Evolutionary conservation across 192 early-diverging fungal genomes (phyloP).

Genomic region (Entomortierella parvispora): DNA sequence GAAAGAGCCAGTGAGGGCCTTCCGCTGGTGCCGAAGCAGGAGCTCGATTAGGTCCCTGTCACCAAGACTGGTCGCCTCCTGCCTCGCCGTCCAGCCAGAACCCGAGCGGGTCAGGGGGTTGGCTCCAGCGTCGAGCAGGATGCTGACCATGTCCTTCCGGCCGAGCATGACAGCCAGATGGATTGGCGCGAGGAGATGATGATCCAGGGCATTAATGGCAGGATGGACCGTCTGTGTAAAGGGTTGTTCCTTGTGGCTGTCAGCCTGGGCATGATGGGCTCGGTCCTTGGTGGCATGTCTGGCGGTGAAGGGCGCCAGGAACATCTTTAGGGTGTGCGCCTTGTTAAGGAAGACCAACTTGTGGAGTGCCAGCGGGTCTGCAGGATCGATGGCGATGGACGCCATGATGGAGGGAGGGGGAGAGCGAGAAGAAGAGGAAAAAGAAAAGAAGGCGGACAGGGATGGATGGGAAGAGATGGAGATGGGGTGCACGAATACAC

Average conservation of each 20-base stretch:
- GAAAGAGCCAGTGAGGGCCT: conserved; percentile 42
- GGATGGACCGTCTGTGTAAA: conserved; percentile 12
- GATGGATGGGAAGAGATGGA: not conserved
- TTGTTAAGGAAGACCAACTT: conserved; percentile 47
- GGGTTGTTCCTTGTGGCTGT: not conserved
- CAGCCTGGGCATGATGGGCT: not conserved
- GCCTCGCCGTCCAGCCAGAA: conserved; percentile 41
- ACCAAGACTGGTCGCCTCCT: conserved; percentile 39
- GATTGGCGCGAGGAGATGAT: conserved; percentile 34
- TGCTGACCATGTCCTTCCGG: conserved; percentile 29
- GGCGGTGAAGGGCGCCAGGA: conserved; percentile 21
- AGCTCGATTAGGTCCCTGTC: conserved; percentile 45
- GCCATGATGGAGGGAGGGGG: conserved; percentile 3
- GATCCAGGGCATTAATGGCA: conserved; percentile 36
- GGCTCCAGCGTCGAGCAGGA: conserved; percentile 38
- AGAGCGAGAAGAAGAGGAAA: not conserved
- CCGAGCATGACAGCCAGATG: conserved; percentile 51
- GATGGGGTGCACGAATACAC: no score
- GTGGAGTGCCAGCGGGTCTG: conserved; percentile 37
- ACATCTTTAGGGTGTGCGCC: conserved; percentile 39
- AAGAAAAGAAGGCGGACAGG: not conserved
- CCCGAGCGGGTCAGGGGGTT: conserved; percentile 47
- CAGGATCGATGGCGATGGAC: conserved; percentile 25
- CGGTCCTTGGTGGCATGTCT: conserved; percentile 1
- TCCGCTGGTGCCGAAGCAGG: conserved; percentile 33